These are phyloP conservation scores for Cordyceps pruinosa DNA, from an alignment of 2,329 filamentous ascomycete species.

Conservation along the genomic window DNA sequence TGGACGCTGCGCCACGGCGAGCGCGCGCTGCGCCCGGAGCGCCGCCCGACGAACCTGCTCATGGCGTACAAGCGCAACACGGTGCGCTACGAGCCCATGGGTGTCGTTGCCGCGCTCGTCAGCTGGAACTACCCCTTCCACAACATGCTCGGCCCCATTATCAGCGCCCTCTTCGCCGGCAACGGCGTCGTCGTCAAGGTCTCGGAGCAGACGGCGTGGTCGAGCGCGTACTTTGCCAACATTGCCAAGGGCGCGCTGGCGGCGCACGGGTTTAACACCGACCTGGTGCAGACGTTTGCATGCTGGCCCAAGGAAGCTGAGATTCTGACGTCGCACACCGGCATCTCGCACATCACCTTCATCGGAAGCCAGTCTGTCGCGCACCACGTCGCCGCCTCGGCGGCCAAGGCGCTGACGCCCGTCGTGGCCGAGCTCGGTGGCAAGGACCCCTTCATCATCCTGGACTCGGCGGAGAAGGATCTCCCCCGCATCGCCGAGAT, in stretches of 20 bases:
- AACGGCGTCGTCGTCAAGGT: slow-evolving; percentile 91
- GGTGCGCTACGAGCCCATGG: slow-evolving; percentile 84
- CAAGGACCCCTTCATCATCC: slow-evolving; percentile 85
- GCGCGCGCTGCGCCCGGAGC: slow-evolving; percentile 63
- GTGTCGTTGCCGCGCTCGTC: slow-evolving; percentile 85
- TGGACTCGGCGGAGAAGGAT: slow-evolving; percentile 65
- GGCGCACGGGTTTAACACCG: slow-evolving; percentile 74
- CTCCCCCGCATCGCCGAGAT: slow-evolving; percentile 71
- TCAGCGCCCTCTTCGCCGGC: slow-evolving; percentile 83
- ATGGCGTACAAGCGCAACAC: slow-evolving; percentile 95
- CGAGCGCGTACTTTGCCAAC: slow-evolving; percentile 69
- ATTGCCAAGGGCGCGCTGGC: slow-evolving; percentile 73
- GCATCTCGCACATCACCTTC: slow-evolving; percentile 85
- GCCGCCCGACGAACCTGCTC: slow-evolving; percentile 78
- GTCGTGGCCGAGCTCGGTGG: slow-evolving; percentile 88
- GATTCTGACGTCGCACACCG: slow-evolving; percentile 76
- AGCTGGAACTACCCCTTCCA: slow-evolving; percentile 98
- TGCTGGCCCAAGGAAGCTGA: slow-evolving; percentile 83
- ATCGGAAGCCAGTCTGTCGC: slow-evolving; percentile 87
- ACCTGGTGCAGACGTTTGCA: slow-evolving; percentile 75
- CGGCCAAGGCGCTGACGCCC: slow-evolving; percentile 79
- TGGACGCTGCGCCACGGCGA: slow-evolving; percentile 94
- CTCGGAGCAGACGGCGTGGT: slow-evolving; percentile 95
- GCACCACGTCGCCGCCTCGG: slow-evolving; percentile 78
- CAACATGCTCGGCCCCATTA: slow-evolving; percentile 86